Percentiles rank a stretch among this genome's conserved stretches.
phyloP scores from a whole-genome alignment of 257 asterid genomes.

The Nicotiana otophora region DNA sequence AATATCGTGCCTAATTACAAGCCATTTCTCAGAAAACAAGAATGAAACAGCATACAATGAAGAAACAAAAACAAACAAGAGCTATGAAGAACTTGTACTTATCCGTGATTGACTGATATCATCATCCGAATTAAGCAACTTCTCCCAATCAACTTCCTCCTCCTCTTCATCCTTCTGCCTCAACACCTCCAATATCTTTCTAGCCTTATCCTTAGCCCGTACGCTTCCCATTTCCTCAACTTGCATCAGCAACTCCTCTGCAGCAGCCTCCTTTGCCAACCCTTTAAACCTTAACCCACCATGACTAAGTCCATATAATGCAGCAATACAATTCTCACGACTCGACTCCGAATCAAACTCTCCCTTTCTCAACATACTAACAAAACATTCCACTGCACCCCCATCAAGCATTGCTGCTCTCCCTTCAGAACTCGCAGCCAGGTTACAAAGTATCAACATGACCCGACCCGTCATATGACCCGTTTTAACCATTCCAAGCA shows the following conservation, averaged over 20 bases:
- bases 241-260: slow-evolving; percentile 56
- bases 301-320: slow-evolving; percentile 67
- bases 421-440: slow-evolving; percentile 72
- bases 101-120: slow-evolving; percentile 33
- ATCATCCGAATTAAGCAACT: slow-evolving; percentile 56
- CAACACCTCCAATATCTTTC: slow-evolving; percentile 60
- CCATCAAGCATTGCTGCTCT: slow-evolving; percentile 75
- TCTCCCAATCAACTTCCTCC: slow-evolving; percentile 87
- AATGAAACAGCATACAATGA: slow-evolving; percentile 2
- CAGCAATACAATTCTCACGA: slow-evolving; percentile 60
- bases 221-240: slow-evolving; percentile 45
- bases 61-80: neutral
- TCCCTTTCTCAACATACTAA: slow-evolving; percentile 37
- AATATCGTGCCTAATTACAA: slow-evolving; percentile 15
- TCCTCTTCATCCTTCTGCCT: slow-evolving; percentile 65
- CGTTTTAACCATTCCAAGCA: slow-evolving; percentile 60
- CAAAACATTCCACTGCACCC: slow-evolving; percentile 53
- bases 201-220: slow-evolving; percentile 37
- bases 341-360: slow-evolving; percentile 43
- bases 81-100: slow-evolving; percentile 4
- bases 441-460: slow-evolving; percentile 53
- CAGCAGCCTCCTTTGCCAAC: slow-evolving; percentile 82
- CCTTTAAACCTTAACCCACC: slow-evolving; percentile 94
- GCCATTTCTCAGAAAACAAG: neutral
- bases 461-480: slow-evolving; percentile 65